Evolutionary conservation across 805 yeast genomes (phyloP), one percentile per base, ranked within the genome.

Genomic region (Kluyveromyces siamensis): DNA sequence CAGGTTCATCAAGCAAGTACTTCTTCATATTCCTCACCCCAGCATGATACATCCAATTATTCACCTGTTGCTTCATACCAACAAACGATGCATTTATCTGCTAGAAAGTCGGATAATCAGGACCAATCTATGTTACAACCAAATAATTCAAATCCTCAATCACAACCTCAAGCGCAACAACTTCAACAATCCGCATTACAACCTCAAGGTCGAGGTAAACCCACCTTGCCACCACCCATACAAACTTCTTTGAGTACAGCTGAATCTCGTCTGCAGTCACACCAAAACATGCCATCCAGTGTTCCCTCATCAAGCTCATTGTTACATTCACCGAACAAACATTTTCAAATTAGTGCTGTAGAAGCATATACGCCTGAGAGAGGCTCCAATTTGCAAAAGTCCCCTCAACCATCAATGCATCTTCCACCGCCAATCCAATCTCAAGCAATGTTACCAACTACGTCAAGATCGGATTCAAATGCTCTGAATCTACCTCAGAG

Each of bases 331-430:
- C 76, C 76, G 13, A 62, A 68, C 1, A 74, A 74, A 50, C 69
- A 75, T 7, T 73, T 69, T 52, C 71, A 72, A 44, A 69, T 72
- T 1, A 71, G 73, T 30, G 76, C 81, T n/a, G 62, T 77, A 53
- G 85, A 80, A 55, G 82, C 84, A 5, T 78, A 77, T 54, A 80
- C 87, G 0, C 85, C 85, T 2, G 85, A 79, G 52, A 62, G 85
- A 37, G 83, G 83, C 13, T 43, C 45, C 27, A 43, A 59, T 25
- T 46, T 56, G 16, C 51, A 53, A 13, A 48, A 53, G 21, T 37
- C 54, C 37, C 39, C 48, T 19, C 45, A 47, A 45, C 44, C 48
- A 38, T 27, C 44, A 16, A 8, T 43, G 21, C 35, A 18, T 48
- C 58, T 51, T 25, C 55, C 43, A 41, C 25, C 40, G 16, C 35